A percentile compares a stretch with the other conserved stretches of the same genome.
phyloP scores from a whole-genome alignment of 2,329 filamentous ascomycete species.

The Sordariomycetes sp. region DNA sequence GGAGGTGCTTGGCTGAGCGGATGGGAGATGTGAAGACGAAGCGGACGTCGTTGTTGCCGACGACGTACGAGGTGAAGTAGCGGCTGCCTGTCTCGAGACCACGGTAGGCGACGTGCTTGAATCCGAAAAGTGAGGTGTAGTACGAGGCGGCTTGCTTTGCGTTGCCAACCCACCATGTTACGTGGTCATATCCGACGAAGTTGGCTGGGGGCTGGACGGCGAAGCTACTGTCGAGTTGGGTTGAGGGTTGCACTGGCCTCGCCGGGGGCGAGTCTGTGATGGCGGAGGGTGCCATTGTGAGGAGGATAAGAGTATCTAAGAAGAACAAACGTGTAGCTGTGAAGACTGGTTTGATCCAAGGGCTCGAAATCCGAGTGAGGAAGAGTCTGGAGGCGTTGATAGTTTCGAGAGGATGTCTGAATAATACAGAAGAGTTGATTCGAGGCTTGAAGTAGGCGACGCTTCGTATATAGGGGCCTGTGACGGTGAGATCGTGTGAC shows the following conservation, averaged over 20 bases:
- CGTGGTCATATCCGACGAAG: slow-evolving; percentile 83
- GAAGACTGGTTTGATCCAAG: no score
- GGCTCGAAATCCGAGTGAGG: no score
- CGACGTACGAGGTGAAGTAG: slow-evolving; percentile 73
- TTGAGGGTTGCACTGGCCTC: slow-evolving; percentile 29
- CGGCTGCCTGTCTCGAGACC: slow-evolving; percentile 84
- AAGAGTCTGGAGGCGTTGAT: no score
- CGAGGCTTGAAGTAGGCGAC: no score
- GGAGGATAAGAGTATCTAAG: no score
- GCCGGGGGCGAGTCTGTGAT: slow-evolving; percentile 38
- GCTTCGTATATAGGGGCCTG: no score
- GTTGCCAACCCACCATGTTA: slow-evolving; percentile 95
- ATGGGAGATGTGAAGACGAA: slow-evolving; percentile 82
- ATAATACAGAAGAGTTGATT: no score
- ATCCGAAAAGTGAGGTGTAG: slow-evolving; percentile 82
- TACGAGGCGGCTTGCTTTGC: slow-evolving; percentile 90
- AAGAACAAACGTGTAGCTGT: no score
- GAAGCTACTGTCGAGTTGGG: slow-evolving; percentile 39
- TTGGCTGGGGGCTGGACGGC: slow-evolving; percentile 42
- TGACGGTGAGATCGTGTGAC: no score
- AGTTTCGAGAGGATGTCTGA: no score
- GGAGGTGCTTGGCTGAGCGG: slow-evolving; percentile 47
- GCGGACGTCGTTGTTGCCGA: slow-evolving; percentile 65
- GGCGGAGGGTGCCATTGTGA: slow-evolving; percentile 50
- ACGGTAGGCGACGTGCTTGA: slow-evolving; percentile 71